Evolutionary conservation across 495 filamentous ascomycete species (phyloP).

Genomic region (Tuber microsphaerosporum): DNA sequence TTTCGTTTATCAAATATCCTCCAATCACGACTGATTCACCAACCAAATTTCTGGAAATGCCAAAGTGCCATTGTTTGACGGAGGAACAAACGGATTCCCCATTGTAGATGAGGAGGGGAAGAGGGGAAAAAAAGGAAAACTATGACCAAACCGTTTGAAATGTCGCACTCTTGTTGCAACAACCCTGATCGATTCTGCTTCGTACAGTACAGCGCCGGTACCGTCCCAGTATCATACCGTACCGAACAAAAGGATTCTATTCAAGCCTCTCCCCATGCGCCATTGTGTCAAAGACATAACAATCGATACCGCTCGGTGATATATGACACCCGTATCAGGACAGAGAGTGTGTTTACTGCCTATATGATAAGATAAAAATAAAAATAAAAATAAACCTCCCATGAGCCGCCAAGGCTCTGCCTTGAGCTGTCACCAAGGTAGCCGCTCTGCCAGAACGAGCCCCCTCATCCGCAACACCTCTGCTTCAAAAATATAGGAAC

Average conservation of each 20-base stretch:
- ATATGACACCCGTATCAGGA: background rate
- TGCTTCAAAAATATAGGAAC: slow-evolving; percentile 2
- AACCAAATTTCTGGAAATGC: background rate
- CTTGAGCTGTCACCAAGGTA: background rate
- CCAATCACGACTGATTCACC: background rate
- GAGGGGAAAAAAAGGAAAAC: background rate
- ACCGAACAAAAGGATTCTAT: background rate
- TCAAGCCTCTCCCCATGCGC: too few relatives aligned
- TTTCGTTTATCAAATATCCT: background rate
- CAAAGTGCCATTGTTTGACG: background rate
- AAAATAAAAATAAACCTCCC: background rate
- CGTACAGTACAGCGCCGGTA: too few relatives aligned
- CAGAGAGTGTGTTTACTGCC: background rate
- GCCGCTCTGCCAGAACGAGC: background rate
- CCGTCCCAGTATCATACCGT: too few relatives aligned
- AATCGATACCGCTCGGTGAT: background rate
- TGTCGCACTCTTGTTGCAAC: background rate
- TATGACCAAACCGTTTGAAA: background rate
- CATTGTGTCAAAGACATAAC: background rate
- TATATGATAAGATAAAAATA: background rate
- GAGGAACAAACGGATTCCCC: background rate
- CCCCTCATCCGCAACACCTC: background rate
- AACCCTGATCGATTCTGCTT: background rate
- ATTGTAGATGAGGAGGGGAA: background rate
- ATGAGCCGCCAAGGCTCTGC: background rate